Base-by-base conservation (phyloP, 495 filamentous ascomycete species). In the Bryoglossum gracile region DNA sequence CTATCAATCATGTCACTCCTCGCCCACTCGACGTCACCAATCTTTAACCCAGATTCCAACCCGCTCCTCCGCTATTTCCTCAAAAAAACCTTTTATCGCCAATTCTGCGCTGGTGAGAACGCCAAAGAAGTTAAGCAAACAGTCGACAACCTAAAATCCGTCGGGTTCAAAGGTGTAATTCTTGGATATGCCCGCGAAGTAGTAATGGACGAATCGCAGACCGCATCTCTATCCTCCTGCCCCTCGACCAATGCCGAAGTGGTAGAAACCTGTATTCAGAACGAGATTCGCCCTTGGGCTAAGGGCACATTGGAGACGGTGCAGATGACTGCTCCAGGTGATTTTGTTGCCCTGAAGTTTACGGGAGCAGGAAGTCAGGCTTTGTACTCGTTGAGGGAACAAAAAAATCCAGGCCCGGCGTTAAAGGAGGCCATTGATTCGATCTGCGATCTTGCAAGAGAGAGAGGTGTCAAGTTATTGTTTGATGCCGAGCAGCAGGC, bases 271-370 rank as follows among this genome's bases (percentile, higher is more conserved):
- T 69, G 69, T 41, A 63, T 81, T 16, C 64, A 65, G 10, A 72
- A 69, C 23, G 86, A 90, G 56, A 78, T 94, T 43, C 69, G 71
- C 48, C 73, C 71, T 23, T 95, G 89, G 89, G 70, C 78, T 26
- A 71, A 78, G 30, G 86, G 87, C 3, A 87, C 85, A 3, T 54
- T 90, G 44, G 77, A 83, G 53, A 92, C 88, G 0, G 81, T 96
- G 4, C 68, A 76, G 13, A 81, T 94, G 68, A 77, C 84, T 0
- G 70, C 74, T 30, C 70, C 76, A 5, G 86, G 85, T 4, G 89
- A 95, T 58, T 95, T 89, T 59, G 81, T 95, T 24, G 89, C 86
- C 2, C 64, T 95, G 46, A 97, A 97, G 73, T 92, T 92, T 67
- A 90, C 86, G 16, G 91, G 91, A n/a, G 89, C 90, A 51, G 91